Base-by-base conservation (phyloP, 495 filamentous ascomycete genomes). In the Rhypophila decipiens region DNA sequence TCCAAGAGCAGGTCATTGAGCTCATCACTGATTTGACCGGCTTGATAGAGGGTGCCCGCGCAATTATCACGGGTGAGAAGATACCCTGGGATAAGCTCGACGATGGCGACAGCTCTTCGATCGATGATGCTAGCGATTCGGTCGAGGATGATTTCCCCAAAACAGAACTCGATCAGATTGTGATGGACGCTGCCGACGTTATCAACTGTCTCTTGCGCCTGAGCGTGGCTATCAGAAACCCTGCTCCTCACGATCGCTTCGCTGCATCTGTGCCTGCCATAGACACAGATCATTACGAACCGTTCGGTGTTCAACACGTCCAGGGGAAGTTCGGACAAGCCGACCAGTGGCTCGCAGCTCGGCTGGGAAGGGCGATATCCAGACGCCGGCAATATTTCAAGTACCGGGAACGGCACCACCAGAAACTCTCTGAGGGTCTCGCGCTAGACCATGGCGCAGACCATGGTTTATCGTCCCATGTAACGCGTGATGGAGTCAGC, bases 301-400 rank as follows among this genome's bases (percentile, higher is more conserved):
- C 21, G 1, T 58, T 43, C 4, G 51, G 55, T 19, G 34, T 42
- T 7, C 17, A 21, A 1, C 47, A 55, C 31, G 48, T 55, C 12
- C 15, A 19, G 4, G 13, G 24, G 1, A 45, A 33, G 27, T 43
- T 58, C 19, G 10, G 9, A n/a, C 9, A 17, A 8, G 27, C 24
- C 5, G 35, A 52, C 3, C 4, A n/a, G 4, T n/a, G 2, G 2
- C 40, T 74, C 1, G 37, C 53, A 2, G 41, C 61, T 15, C 59
- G 69, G 10, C 61, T 76, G 3, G 72, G 71, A 7, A 64, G 59
- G 37, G 66, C 69, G 3, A 71, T 69, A 20, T 68, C 67, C 3
- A 53, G 58, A 19, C 50, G 72, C 24, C 66, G 68, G 4, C 60
- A 68, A 18, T 72, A 64, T 46, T 56, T 75, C 7, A 60, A 47